Evolutionary conservation across 495 filamentous ascomycete genomes (phyloP), one percentile per base, ranked within the genome.

Genomic region (Xylaria venustula): DNA sequence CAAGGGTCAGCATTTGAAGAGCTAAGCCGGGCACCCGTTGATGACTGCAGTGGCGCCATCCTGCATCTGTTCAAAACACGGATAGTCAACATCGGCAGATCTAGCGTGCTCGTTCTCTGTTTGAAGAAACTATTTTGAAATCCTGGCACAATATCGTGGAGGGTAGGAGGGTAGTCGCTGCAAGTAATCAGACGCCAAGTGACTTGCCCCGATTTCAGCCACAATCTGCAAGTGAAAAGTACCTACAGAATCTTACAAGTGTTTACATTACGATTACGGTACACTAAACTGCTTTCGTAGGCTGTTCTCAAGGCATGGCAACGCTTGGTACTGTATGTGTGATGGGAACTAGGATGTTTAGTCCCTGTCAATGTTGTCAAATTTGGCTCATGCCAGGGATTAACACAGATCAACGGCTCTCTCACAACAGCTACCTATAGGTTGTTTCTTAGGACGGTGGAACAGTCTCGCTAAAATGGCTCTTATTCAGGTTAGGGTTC

Each of bases 321-420:
- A 47, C 50, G 50, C 50, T 15, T 44, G 58, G 28, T 3, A 40
- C 6, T 15, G 14, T 19, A 9, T 25, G 45, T 37, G 36, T 54
- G 41, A 36, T 54, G 58, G n/a, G 30, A 54, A 54, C 58, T 30
- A 20, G 30, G 50, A 30, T 53, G 14, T 54, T 30, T 40, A n/a
- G 58, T 41, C 50, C 36, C 50, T 53, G 50, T 50, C 50, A 20
- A 28, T 61, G 40, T 54, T 50, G 50, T 45, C 58, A 36, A 50
- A 61, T 61, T 61, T 61, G 25, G 41, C 58, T 61, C 40, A 40
- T 48, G 57, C 37, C 57, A 60, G 52, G 52, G 9, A 48, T 58
- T 19, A 40, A 37, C 54, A 37, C 37, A n/a, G 41, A 61, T 48
- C 50, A 61, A 47, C 50, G 49, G 49, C 41, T 25, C 41, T 25